Evolutionary conservation across 1,139 yeast genomes (phyloP), one percentile per base, ranked within the genome.

Genomic region (Suhomyces wounanorum): DNA sequence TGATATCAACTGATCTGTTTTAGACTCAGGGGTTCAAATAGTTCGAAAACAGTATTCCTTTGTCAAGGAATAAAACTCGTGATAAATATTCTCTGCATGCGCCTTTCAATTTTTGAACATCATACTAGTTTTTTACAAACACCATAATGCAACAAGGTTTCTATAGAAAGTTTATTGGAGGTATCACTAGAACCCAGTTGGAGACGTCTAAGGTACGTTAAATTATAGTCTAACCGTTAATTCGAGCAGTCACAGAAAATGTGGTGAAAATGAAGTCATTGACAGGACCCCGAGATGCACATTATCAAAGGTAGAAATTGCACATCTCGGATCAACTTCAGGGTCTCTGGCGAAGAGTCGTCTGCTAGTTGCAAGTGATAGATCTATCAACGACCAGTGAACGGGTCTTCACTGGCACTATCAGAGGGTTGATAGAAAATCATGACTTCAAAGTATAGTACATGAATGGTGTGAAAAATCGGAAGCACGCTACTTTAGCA

Each of bases 191-290:
- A 62, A 79, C 88, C 0, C 87, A 83, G 67, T 75, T 87, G 57
- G 94, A 87, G 64, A 83, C 89, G 2, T 83, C 81, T 54, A 81
- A 87, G 67, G 85, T 81, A 73, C 53, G 85, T 76, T n/a, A 21
- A 21, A 21, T 4, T 21, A 21, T 21, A 21, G 6, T 21, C 23
- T 21, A 4, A 6, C 23, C 23, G 6, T 21, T 21, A 3, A 21
- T 6, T 21, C 23, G 23, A 6, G 23, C 23, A 4, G 23, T 21
- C 6, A 21, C 6, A 21, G 33, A 30, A n/a, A 2, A 3, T 30
- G 11, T 30, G 14, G 13, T 30, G 33, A 5, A 30, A 10, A 11
- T 14, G 4, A 30, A 40, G 35, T 26, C 35, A 26, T 25, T 35
- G 30, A 30, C n/a, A 26, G 14, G 16, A 40, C 30, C 21, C 30